Conservation (phyloP, 345 rosid genomes). For the Hibiscus trionum region DNA sequence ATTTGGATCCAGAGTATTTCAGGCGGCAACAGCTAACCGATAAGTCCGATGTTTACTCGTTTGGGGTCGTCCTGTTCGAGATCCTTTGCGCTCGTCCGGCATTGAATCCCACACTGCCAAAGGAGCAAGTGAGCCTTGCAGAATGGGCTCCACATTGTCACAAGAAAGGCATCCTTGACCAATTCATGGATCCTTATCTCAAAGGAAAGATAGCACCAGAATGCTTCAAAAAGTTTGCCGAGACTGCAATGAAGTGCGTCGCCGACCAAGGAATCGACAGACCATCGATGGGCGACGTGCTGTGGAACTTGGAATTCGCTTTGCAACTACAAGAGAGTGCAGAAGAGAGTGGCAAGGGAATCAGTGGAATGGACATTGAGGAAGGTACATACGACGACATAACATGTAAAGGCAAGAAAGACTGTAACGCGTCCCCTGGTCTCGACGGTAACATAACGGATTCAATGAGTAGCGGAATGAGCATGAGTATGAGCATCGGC, state of each 20-base stretch:
- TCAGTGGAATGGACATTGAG: constrained; percentile 39
- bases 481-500: constrained; percentile 90
- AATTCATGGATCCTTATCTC: constrained; percentile 76
- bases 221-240: constrained; percentile 93
- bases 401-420: constrained; percentile 60
- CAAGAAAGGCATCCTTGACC: constrained; percentile 90
- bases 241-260: constrained; percentile 96
- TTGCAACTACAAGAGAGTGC: constrained; percentile 96
- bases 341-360: constrained; percentile 70
- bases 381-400: constrained; percentile 41
- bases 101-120: constrained; percentile 73
- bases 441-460: constrained; percentile 65
- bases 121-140: constrained; percentile 97
- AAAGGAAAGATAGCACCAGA: constrained; percentile 86
- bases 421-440: constrained; percentile 34
- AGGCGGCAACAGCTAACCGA: constrained; percentile 93
- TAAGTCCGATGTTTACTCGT: constrained; percentile 93
- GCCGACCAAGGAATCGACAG: constrained; percentile 80
- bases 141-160: constrained; percentile 98
- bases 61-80: constrained; percentile 92
- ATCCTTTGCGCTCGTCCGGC: constrained; percentile 91
- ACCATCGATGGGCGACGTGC: constrained; percentile 98
- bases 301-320: constrained; percentile 97
- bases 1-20: constrained; percentile 95
- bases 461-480: constrained; percentile 87